A percentile compares a stretch with the other conserved stretches of the same genome.
Conservation (phyloP, 1,139 yeast genomes). For the Yamadazyma siamensis region DNA sequence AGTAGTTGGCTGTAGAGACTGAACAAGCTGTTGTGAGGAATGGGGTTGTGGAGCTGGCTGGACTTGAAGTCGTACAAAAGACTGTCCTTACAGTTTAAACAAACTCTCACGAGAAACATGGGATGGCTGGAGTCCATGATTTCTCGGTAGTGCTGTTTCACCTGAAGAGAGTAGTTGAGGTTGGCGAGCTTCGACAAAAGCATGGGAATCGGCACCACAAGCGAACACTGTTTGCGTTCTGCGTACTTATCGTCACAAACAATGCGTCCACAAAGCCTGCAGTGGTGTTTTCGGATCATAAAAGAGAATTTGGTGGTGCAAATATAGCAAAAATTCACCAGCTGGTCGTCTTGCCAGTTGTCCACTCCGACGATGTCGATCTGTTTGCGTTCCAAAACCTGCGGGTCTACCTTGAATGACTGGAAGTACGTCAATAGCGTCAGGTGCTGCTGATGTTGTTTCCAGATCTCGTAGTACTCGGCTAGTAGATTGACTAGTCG, state of each 20-base stretch:
- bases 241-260: conserved; percentile 67
- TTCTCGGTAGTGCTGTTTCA: conserved; percentile 17
- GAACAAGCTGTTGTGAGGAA: conserved; percentile 14
- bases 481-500: conserved; percentile 29
- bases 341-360: conserved; percentile 65
- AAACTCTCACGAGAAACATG: conserved; percentile 42
- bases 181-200: conserved; percentile 41
- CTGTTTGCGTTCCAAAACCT: conserved; percentile 14
- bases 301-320: conserved; percentile 60
- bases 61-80: conserved; percentile 57
- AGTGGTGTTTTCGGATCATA: conserved; percentile 76
- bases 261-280: conserved; percentile 77
- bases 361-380: conserved; percentile 37
- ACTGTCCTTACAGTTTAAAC: conserved; percentile 63
- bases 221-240: conserved; percentile 54
- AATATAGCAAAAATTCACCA: conserved; percentile 54
- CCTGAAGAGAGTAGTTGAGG: conserved; percentile 34
- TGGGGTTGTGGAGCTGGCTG: conserved; percentile 8
- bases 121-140: conserved; percentile 14
- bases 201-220: conserved; percentile 58
- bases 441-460: conserved; percentile 2
- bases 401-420: conserved; percentile 3
- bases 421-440: conserved; percentile 3
- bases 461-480: conserved; percentile 8
- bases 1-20: conserved; percentile 30